Evolutionary conservation across 2,329 filamentous ascomycete species (phyloP).

Genomic region (Samsoniella hepiali): DNA sequence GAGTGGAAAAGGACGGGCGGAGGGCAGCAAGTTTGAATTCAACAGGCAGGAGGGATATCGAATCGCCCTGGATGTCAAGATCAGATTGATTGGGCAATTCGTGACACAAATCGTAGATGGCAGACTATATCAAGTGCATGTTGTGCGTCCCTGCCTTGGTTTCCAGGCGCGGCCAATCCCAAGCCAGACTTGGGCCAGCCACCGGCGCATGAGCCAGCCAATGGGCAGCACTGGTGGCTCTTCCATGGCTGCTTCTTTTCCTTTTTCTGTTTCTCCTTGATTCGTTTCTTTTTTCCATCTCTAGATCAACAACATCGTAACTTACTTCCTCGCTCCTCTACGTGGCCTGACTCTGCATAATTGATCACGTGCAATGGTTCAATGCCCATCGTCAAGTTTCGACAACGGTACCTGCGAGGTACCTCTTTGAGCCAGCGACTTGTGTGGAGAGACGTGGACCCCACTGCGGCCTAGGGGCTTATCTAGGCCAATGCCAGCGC

Average conservation of each 20-base stretch:
- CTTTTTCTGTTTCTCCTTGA: neutral
- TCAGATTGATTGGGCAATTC: no score
- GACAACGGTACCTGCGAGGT: neutral
- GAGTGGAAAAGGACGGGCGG: no score
- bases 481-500: conserved; percentile 5
- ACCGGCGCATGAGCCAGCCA: neutral
- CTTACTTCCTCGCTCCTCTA: neutral
- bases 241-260: neutral
- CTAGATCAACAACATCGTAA: neutral
- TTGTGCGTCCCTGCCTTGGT: neutral
- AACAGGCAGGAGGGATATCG: no score
- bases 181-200: neutral
- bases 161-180: no score
- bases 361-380: neutral
- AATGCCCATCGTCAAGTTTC: neutral
- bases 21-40: no score
- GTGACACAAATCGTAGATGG: no score
- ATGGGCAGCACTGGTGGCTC: neutral
- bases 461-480: neutral
- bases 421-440: neutral
- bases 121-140: neutral
- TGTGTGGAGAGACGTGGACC: no score
- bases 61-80: no score
- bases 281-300: neutral
- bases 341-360: neutral